Percentiles rank a stretch among this genome's conserved stretches.
phyloP scores from a whole-genome alignment of 371 early-diverging fungal genomes.

The Rhizopus microsporus region DNA sequence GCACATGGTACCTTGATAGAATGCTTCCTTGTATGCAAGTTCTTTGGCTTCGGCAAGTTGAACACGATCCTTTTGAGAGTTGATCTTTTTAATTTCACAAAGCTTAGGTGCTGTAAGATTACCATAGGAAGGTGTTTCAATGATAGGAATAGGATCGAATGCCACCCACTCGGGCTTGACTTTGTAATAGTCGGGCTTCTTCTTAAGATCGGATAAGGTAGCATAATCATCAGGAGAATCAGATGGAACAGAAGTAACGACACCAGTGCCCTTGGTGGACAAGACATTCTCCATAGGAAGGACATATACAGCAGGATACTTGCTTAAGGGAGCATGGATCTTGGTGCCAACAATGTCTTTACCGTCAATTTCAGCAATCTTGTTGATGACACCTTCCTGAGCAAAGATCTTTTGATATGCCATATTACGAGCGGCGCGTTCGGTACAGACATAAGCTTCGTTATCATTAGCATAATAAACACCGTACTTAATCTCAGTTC shows the following conservation, averaged over 20 bases:
- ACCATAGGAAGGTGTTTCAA: slow-evolving; percentile 87
- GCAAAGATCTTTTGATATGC: slow-evolving; percentile 85
- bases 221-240: slow-evolving; percentile 98
- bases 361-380: slow-evolving; percentile 83
- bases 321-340: slow-evolving; percentile 87
- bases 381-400: slow-evolving; percentile 35
- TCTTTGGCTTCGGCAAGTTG: slow-evolving; percentile 95
- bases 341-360: slow-evolving; percentile 85
- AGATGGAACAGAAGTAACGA: slow-evolving; percentile 97
- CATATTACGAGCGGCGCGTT: slow-evolving; percentile 96
- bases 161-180: slow-evolving; percentile 88
- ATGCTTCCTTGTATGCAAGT: slow-evolving; percentile 96
- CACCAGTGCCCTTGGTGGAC: slow-evolving; percentile 97
- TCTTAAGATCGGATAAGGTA: slow-evolving; percentile 86
- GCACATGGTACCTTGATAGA: slow-evolving; percentile 91
- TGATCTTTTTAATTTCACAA: slow-evolving; percentile 91
- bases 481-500: slow-evolving; percentile 90
- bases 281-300: slow-evolving; percentile 97
- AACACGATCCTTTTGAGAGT: slow-evolving; percentile 91
- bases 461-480: slow-evolving; percentile 75
- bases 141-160: slow-evolving; percentile 85
- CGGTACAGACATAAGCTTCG: slow-evolving; percentile 89
- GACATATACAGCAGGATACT: slow-evolving; percentile 82
- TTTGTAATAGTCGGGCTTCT: slow-evolving; percentile 93
- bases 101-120: slow-evolving; percentile 81